A percentile compares a stretch with the other conserved stretches of the same genome.
Conservation (phyloP, 345 rosid genomes). For the Iberis pinnata region DNA sequence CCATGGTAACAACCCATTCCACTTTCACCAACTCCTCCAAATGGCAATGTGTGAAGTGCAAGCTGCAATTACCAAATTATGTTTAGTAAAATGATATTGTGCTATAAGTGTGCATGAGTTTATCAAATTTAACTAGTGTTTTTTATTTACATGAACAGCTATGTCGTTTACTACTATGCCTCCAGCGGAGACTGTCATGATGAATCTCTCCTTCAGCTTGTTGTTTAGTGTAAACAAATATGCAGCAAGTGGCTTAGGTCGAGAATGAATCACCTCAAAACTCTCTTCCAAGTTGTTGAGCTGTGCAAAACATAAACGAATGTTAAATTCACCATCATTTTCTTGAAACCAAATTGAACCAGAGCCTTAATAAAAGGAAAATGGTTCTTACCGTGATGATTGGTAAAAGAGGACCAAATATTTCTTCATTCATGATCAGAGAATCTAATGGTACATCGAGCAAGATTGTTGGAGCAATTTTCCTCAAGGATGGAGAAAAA, state of each 20-base stretch:
- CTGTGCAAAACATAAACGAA: constrained; percentile 33
- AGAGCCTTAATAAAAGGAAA: not conserved
- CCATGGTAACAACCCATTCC: constrained; percentile 94
- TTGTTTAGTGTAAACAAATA: constrained; percentile 72
- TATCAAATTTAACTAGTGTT: too few species aligned
- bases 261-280: constrained; percentile 60
- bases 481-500: constrained; percentile 36
- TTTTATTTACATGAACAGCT: constrained; percentile 53
- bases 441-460: constrained; percentile 75
- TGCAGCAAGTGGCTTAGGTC: constrained; percentile 88
- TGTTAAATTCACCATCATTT: not conserved
- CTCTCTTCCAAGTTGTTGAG: constrained; percentile 73
- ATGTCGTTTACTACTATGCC: constrained; percentile 83
- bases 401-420: constrained; percentile 96
- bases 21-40: constrained; percentile 96
- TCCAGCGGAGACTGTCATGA: constrained; percentile 68
- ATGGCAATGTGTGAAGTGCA: constrained; percentile 56
- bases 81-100: not conserved
- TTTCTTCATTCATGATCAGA: constrained; percentile 80
- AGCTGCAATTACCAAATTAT: constrained; percentile 45
- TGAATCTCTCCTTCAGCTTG: constrained; percentile 61
- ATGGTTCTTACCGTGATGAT: constrained; percentile 46
- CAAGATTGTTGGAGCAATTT: constrained; percentile 79
- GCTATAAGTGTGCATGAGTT: not conserved
- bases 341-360: not conserved